Evolutionary conservation across 345 rosid genomes (phyloP), one percentile per base, ranked within the genome.

Genomic region (Salix brachista): DNA sequence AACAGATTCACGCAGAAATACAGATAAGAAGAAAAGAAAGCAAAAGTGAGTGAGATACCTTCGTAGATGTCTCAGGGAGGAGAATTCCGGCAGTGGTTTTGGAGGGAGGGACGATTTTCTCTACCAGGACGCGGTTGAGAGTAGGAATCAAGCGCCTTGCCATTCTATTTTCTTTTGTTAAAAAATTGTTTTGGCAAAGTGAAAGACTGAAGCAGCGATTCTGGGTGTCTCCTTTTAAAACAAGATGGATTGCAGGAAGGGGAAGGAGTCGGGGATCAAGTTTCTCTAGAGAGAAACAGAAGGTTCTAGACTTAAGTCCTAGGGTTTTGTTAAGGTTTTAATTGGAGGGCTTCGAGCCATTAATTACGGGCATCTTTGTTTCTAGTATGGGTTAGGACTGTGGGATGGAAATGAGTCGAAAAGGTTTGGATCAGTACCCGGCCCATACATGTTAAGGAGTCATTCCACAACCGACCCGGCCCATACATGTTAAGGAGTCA

Each of bases 81-180:
- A 91, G 90, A 78, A 93, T 89, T 26, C 98, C 98, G 23, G 88
- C 85, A 44, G 82, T 84, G 75, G 97, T 94, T 81, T 90, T 92
- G 8, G 98, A 84, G 30, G 97, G 98, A 80, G 91, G 96, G 69
- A 87, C 48, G 77, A 94, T 87, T 83, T 85, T 92, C 91, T 94
- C 91, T 48, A 94, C 84, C 10, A 94, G 84, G 28, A 94, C 83
- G 25, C 98, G 89, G 80, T 92, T 92, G 17, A 94, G 82, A 32
- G 90, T 54, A 28, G 98, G 98, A 52, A 91, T 73, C 82, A 93
- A 71, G 28, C 98, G 95, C 90, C 87, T 93, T 73, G 92, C 91
- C 98, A 93, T 93, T 80, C 42, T 41, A 26, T 54, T 36, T 12
- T 10, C 12, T 9, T 23, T n/a, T 23, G 26, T 58, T n/a, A 56